Evolutionary conservation across 805 yeast species (phyloP), one percentile per base, ranked within the genome.

Genomic region (Spathaspora sp.): DNA sequence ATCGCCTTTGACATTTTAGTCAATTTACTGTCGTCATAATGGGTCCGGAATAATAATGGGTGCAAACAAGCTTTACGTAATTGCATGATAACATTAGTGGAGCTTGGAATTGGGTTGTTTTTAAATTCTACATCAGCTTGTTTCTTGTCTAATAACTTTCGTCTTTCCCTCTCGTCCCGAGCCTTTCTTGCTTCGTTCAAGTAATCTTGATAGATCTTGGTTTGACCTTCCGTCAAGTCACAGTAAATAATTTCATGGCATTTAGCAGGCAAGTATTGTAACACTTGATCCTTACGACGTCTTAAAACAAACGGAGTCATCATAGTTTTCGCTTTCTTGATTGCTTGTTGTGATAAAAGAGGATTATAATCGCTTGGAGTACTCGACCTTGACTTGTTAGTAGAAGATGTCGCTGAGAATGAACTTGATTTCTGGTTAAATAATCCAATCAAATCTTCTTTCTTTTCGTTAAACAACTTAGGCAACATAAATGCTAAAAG

Each of bases 241-340:
- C 97, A 91, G 56, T 76, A 76, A 48, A 80, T 82, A 38, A 87
- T 78, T 44, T 70, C 71, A 52, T 86, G 89, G 50, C 74, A 70
- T 64, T 94, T 94, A 29, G 79, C 76, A 0, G 99, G 99, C 52
- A 94, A 74, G 64, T 94, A 93, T 63, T 88, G 82, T 67, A 94
- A 78, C 7, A 94, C 99, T 68, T 93, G 97, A 51, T 82, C 88
- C 71, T 94, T 94, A 64, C 86, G 86, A 66, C 99, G 83, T 68
- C 99, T 80, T 61, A 94, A 73, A 8, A 94, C 93, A 72, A 94
- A 94, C 3, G 99, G 99, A 2, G 96, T 87, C 98, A 94, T 93
- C 97, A 94, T 93, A 5, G 94, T 87, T 66, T 89, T 90, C 3
- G 99, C 99, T 63, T 91, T 88, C 32, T 84, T 79, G 55, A 94